phyloP scores from a whole-genome alignment of 2,329 filamentous ascomycete genomes.

The Ambrosiella xylebori region DNA sequence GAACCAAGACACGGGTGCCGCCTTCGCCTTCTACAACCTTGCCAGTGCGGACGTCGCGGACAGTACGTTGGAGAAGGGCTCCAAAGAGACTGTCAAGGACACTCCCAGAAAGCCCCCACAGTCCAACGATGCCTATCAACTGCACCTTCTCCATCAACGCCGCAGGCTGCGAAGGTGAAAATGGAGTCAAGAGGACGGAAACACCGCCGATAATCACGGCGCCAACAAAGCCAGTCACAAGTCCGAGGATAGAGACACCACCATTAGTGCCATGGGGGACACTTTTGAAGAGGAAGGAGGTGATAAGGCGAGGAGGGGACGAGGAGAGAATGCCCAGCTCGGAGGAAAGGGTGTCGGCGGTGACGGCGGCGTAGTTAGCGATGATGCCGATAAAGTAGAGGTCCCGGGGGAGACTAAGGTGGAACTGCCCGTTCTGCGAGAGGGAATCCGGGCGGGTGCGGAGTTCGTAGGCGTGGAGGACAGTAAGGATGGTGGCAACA shows the following conservation, averaged over 20 bases:
- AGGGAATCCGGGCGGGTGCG: conserved; percentile 21
- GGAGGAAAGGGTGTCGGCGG: conserved; percentile 86
- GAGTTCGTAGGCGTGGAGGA: conserved; percentile 45
- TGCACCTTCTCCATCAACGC: conserved; percentile 33
- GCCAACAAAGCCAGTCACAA: conserved; percentile 57
- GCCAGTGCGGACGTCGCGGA: conserved; percentile 65
- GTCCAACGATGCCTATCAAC: conserved; percentile 41
- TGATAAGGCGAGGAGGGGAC: conserved; percentile 66
- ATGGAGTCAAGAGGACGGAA: conserved; percentile 50
- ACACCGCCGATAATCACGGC: conserved; percentile 52
- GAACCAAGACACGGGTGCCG: conserved; percentile 41
- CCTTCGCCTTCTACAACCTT: conserved; percentile 81
- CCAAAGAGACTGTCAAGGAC: conserved; percentile 78
- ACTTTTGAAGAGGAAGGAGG: conserved; percentile 53
- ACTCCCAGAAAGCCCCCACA: conserved; percentile 64
- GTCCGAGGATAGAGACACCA: conserved; percentile 61
- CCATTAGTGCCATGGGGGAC: conserved; percentile 90
- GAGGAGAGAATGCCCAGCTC: conserved; percentile 83
- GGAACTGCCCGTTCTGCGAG: conserved; percentile 25
- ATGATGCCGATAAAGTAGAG: conserved; percentile 48
- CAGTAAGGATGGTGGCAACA: conserved; percentile 48
- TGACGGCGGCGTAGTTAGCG: conserved; percentile 77
- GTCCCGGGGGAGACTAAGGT: conserved; percentile 45
- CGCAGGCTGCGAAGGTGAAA: conserved; percentile 38
- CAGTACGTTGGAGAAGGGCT: conserved; percentile 67